phyloP scores from a whole-genome alignment of 2,329 filamentous ascomycete genomes.

The Pseudocercospora macadamiae region DNA sequence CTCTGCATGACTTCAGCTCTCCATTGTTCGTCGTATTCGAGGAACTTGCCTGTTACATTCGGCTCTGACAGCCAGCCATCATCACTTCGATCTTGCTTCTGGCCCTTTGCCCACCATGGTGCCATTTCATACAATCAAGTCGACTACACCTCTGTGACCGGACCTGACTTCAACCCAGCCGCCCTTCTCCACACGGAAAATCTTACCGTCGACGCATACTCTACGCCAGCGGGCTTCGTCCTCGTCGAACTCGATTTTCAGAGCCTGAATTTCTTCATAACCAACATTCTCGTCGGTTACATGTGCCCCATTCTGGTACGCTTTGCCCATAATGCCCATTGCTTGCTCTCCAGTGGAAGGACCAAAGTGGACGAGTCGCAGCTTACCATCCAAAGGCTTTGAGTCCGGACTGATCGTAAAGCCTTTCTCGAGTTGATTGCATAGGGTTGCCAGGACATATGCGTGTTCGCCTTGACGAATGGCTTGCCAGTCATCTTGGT shows the following conservation, averaged over 20 bases:
- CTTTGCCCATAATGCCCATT: conserved; percentile 74
- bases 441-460: conserved; percentile 76
- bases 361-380: conserved; percentile 77
- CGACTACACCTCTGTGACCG: conserved; percentile 46
- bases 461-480: conserved; percentile 59
- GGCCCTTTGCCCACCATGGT: background rate
- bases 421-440: conserved; percentile 78
- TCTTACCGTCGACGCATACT: conserved; percentile 89
- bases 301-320: conserved; percentile 61
- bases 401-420: conserved; percentile 81
- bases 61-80: background rate
- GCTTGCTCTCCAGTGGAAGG: conserved; percentile 65
- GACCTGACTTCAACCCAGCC: conserved; percentile 71
- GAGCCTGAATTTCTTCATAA: conserved; percentile 70
- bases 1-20: background rate
- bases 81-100: background rate
- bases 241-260: conserved; percentile 70
- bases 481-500: conserved; percentile 34
- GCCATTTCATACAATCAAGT: conserved; percentile 28
- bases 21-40: background rate
- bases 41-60: too few species aligned
- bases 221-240: conserved; percentile 76
- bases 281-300: conserved; percentile 60
- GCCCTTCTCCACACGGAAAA: conserved; percentile 70
- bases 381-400: conserved; percentile 67